Conservation (phyloP, 1,284 basidiomycete species). For the Ceratobasidium sp. region DNA sequence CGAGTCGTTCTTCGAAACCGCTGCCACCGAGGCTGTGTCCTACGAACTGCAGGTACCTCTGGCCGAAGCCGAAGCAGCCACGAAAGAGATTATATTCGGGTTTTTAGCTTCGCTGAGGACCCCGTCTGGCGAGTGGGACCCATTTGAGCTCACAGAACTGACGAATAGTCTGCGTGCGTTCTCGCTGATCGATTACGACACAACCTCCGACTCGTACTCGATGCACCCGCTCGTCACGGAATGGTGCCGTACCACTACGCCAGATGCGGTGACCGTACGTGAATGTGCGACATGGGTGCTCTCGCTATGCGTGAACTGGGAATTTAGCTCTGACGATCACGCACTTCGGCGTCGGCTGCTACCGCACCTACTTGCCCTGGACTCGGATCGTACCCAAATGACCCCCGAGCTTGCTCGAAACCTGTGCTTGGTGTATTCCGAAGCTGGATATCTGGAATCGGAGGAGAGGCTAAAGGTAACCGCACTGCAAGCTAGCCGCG, state of each 20-base stretch:
- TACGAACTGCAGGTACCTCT: too few species aligned
- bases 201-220: background rate
- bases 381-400: background rate
- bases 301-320: constrained; percentile 3
- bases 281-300: constrained; percentile 16
- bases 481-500: too few species aligned
- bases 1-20: constrained; percentile 11
- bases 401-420: background rate
- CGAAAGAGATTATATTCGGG: background rate
- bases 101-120: background rate
- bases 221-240: constrained; percentile 17
- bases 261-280: background rate
- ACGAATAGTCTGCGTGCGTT: background rate
- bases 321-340: constrained; percentile 12
- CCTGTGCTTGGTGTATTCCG: constrained; percentile 6
- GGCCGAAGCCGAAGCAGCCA: background rate
- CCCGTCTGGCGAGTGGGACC: background rate
- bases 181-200: constrained; percentile 9
- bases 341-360: constrained; percentile 20
- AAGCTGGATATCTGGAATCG: background rate
- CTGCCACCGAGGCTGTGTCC: background rate
- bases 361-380: constrained; percentile 26
- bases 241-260: constrained; percentile 5
- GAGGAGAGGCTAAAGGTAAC: background rate
- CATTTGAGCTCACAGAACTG: background rate